These are phyloP conservation scores for Scheffersomyces illinoinensis DNA, from an alignment of 1,139 yeast species.

Conservation along the genomic window DNA sequence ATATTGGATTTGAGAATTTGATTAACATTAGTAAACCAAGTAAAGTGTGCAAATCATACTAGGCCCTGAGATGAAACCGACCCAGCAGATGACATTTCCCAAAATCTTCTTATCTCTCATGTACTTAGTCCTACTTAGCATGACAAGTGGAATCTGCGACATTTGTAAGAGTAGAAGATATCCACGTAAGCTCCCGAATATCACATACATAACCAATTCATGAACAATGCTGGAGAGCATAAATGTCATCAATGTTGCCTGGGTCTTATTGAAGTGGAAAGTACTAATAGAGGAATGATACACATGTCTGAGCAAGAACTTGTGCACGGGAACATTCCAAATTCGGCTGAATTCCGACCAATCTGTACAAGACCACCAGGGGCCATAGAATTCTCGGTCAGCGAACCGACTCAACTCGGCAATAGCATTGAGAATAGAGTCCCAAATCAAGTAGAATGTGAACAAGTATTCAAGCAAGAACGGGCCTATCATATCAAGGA, in stretches of 20 bases:
- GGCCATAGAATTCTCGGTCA: slow-evolving; percentile 89
- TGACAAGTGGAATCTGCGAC: slow-evolving; percentile 72
- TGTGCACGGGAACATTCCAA: slow-evolving; percentile 97
- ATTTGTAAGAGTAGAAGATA: slow-evolving; percentile 80
- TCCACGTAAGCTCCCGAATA: slow-evolving; percentile 78
- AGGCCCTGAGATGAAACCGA: slow-evolving; percentile 90
- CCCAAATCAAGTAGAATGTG: slow-evolving; percentile 92
- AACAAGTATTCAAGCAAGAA: slow-evolving; percentile 73
- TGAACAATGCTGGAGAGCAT: slow-evolving; percentile 79
- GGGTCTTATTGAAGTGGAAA: slow-evolving; percentile 58
- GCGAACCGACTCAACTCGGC: slow-evolving; percentile 87
- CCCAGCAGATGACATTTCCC: slow-evolving; percentile 88
- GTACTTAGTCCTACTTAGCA: slow-evolving; percentile 50
- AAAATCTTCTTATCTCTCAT: slow-evolving; percentile 57
- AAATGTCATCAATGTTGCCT: slow-evolving; percentile 82
- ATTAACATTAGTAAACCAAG: slow-evolving; percentile 55
- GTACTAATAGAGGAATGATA: slow-evolving; percentile 89
- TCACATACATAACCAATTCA: slow-evolving; percentile 88
- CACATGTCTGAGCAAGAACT: slow-evolving; percentile 85
- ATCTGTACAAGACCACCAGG: slow-evolving; percentile 96
- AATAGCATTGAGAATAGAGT: slow-evolving; percentile 80
- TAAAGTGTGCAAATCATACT: slow-evolving; percentile 85
- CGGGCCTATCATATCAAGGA: slow-evolving; percentile 79
- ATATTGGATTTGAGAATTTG: neutral
- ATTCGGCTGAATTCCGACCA: slow-evolving; percentile 94